phyloP scores from a whole-genome alignment of 1,284 basidiomycete species.

The Flammula alnicola region DNA sequence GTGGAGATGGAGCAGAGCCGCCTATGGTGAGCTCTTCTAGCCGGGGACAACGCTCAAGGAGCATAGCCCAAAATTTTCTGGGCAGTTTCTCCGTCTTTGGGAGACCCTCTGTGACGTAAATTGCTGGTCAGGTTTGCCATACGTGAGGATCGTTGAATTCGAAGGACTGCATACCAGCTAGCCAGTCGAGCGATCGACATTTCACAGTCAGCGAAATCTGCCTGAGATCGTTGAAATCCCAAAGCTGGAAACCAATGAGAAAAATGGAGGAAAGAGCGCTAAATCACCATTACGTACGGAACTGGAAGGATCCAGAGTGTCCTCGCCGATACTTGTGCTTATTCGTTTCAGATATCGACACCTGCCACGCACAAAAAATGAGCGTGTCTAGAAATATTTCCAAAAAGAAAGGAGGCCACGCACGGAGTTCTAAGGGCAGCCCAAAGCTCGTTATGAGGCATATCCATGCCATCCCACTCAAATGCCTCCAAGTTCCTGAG shows the following conservation, averaged over 20 bases:
- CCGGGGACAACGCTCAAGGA: constrained; percentile 53
- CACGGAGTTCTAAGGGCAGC: constrained; percentile 51
- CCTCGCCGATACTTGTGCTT: constrained; percentile 53
- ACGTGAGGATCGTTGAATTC: not conserved
- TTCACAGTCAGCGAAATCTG: constrained; percentile 57
- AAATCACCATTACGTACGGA: constrained; percentile 43
- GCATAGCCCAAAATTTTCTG: constrained; percentile 61
- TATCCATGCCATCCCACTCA: constrained; percentile 61
- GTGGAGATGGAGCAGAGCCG: constrained; percentile 47
- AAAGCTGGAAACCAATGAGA: constrained; percentile 42
- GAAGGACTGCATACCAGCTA: constrained; percentile 44
- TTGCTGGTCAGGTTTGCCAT: not conserved
- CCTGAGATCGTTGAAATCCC: constrained; percentile 54
- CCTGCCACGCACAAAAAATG: constrained; percentile 20
- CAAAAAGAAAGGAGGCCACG: constrained; percentile 13
- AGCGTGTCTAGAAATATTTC: constrained; percentile 1
- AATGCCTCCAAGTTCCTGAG: constrained; percentile 54
- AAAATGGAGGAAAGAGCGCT: not conserved
- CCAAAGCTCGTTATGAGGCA: constrained; percentile 59
- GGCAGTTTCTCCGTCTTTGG: constrained; percentile 45
- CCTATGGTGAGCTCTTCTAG: constrained; percentile 54
- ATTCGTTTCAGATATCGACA: constrained; percentile 52
- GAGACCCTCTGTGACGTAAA: constrained; percentile 39
- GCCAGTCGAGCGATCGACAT: constrained; percentile 50
- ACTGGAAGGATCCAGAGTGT: constrained; percentile 48